Conservation (phyloP, 495 filamentous ascomycete species). For the Thozetella sp. region DNA sequence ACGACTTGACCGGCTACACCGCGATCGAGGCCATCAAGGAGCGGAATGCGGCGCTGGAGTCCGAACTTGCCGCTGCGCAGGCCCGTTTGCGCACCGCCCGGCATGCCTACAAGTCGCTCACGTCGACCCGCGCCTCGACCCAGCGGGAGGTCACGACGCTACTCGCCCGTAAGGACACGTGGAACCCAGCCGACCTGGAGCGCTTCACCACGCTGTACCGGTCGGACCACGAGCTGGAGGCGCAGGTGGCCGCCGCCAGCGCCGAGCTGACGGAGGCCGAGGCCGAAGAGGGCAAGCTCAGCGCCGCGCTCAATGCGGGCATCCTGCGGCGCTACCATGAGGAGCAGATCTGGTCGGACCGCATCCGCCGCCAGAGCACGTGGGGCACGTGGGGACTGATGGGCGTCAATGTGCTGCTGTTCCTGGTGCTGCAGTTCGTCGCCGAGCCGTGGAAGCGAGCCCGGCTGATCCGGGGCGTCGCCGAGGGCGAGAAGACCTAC, state of each 20-base stretch:
- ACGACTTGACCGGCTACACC: constrained; percentile 92
- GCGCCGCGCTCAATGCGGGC: constrained; percentile 68
- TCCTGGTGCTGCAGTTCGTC: constrained; percentile 87
- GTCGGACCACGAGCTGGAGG: constrained; percentile 90
- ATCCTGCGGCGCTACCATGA: constrained; percentile 95
- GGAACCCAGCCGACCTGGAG: constrained; percentile 86
- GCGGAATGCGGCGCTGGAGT: constrained; percentile 73
- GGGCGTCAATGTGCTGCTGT: constrained; percentile 91
- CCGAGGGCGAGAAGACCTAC: constrained; percentile 57
- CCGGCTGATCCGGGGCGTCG: constrained; percentile 78
- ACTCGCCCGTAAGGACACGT: constrained; percentile 90
- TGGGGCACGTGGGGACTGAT: constrained; percentile 99
- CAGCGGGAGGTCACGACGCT: constrained; percentile 96
- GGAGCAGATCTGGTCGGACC: constrained; percentile 99
- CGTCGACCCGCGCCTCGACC: constrained; percentile 75
- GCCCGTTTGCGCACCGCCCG: constrained; percentile 69
- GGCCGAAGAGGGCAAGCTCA: constrained; percentile 73
- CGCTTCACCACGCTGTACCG: constrained; percentile 93
- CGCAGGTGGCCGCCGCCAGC: constrained; percentile 76
- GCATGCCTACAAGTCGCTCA: constrained; percentile 73
- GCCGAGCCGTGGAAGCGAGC: constrained; percentile 90
- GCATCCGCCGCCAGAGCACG: constrained; percentile 92
- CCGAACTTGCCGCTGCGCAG: constrained; percentile 63
- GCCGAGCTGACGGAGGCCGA: constrained; percentile 74
- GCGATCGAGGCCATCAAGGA: constrained; percentile 85